phyloP scores from a whole-genome alignment of 345 rosid genomes.

The Balakata baccata region DNA sequence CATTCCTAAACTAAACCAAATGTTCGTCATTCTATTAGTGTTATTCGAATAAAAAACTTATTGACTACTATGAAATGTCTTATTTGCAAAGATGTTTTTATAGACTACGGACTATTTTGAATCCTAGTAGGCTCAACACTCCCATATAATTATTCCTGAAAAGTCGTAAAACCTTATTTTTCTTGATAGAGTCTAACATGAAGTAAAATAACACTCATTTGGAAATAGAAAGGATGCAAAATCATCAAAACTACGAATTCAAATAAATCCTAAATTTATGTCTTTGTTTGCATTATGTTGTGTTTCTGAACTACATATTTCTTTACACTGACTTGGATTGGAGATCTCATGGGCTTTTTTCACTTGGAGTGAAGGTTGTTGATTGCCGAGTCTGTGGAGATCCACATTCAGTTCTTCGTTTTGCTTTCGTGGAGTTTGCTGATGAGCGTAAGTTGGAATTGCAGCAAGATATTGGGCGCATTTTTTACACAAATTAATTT shows the following conservation, averaged over 20 bases:
- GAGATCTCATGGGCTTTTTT: neutral
- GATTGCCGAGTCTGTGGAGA: conserved; percentile 94
- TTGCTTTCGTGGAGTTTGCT: conserved; percentile 88
- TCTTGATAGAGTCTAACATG: neutral
- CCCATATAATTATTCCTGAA: neutral
- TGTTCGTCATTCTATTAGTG: neutral
- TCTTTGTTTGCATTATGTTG: neutral
- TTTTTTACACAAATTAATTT: conserved; percentile 2
- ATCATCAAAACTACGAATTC: neutral
- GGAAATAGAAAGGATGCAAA: neutral
- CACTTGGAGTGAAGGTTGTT: conserved; percentile 56
- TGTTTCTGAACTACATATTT: neutral
- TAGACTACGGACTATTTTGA: neutral
- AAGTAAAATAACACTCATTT: neutral
- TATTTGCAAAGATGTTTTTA: neutral
- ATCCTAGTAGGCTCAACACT: neutral
- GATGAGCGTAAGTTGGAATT: conserved; percentile 67
- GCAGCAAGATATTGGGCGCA: neutral
- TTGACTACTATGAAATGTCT: neutral
- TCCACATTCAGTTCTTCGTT: conserved; percentile 90
- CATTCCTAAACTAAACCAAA: neutral
- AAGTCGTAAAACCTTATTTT: neutral
- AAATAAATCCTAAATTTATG: neutral
- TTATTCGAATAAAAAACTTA: neutral
- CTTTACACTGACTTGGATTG: neutral